Base-by-base conservation (phyloP, 164 flowering plant genomes). In the Dillenia turbinata region DNA sequence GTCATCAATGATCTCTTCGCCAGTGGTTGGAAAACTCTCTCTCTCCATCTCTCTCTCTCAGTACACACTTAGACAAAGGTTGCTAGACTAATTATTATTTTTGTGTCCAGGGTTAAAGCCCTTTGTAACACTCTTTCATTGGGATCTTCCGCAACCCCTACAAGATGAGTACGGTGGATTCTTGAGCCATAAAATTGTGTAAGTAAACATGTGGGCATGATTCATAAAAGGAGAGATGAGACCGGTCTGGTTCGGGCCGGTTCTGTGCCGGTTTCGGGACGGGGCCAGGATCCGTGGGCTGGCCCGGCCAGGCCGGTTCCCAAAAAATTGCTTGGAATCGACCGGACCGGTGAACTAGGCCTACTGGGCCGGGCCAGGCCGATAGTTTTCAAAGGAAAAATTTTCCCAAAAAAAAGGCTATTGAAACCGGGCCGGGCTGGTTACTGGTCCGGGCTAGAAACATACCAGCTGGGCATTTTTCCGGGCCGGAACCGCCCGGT, bases 131-230 rank as follows among this genome's bases (percentile, higher is more conserved):
- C 60, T 88, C 3, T 84, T 83, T 44, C 95, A 88, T 49, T 84
- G 85, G 78, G 95, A 88, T 67, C 55, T 69, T 50, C 95, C 95
- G 2, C 87, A 86, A 69, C 66, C 75, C n/a, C 71, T 86, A 0
- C 73, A 84, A 63, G 84, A 84, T 17, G 75, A 77, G 44, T 86
- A 82, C 57, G 79, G 74, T 49, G 83, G 92, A n/a, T 81, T 79
- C 60, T 52, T 79, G 44, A 78, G 82, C 48, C 68, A 72, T 15
- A 51, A 26, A 2, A 60, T 86, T 26, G 73, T 79, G 92, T 84
- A 68, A 77, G 84, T 63, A n/a, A 16, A 2, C 44, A 15, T 59
- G 6, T 22, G 22, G 54, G 22, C 54, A 15, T 51, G 22, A 19
- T 12, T 51, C 15, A 51, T 12, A 9, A n/a, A 15, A n/a, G n/a